Evolutionary conservation across 352 stramenopile genomes (phyloP), one percentile per base, ranked within the genome.

Genomic region (Phytophthora pinifolia): DNA sequence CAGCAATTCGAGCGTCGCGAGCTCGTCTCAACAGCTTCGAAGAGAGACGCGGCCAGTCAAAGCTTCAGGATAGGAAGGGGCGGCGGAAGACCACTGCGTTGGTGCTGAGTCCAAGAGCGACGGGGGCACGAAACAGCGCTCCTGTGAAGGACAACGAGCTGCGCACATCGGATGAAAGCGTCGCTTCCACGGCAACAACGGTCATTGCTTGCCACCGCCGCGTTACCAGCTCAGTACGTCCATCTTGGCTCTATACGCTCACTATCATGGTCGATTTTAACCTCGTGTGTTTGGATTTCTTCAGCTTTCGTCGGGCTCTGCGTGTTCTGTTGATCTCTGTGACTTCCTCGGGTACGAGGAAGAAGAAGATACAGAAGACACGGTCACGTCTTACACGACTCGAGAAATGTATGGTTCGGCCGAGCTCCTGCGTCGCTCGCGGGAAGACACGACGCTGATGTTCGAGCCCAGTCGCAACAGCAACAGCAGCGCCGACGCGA

Each of bases 291-390:
- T 8, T 55, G 46, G 7, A 29, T 3, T 50, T 35, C 25, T 38
- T 9, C 39, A 74, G 54, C 29, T 69, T 14, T 76, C 59, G 8
- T 74, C 73, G 18, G 49, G 42, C 5, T 65, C 55, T 13, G 54
- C 50, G 22, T 74, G 65, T 27, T 83, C 73, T 6, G 58, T 70
- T 29, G 77, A 83, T 32, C 60, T 79, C 8, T 67, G 62, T 38
- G 73, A 85, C 4, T 86, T 88, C 20, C 17, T 77, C 12, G 75
- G 78, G 14, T 86, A 88, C 56, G 71, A 85, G 27, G 64, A 87
- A 25, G 72, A 76, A 22, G 67, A 76, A 50, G 61, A 67, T 44
- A 29, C 15, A 3, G 14, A 35, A 25, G 71, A 81, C 35, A 57
- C 46, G 6, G 25, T 79, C 38, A 77, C 50, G 9, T 81, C 74